phyloP scores from a whole-genome alignment of 352 stramenopile species.

The Phytopythium montanum region DNA sequence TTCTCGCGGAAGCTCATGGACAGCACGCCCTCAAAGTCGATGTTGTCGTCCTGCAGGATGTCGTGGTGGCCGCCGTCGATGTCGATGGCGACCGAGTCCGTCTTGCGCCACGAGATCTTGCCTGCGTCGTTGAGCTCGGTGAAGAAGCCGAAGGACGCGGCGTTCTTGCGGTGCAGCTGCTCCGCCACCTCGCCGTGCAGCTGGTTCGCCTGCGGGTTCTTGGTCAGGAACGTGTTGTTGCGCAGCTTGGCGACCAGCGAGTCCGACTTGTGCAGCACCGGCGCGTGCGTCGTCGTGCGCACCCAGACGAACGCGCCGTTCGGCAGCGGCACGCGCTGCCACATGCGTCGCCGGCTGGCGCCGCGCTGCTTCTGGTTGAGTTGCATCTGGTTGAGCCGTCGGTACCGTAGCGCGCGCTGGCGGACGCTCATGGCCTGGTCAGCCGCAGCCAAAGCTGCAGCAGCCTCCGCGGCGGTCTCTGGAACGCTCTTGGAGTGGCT shows the following conservation, averaged over 20 bases:
- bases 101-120: conserved; percentile 44
- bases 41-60: conserved; percentile 17
- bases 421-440: conserved; percentile 36
- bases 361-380: conserved; percentile 62
- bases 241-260: conserved; percentile 52
- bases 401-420: conserved; percentile 55
- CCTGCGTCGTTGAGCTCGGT: conserved; percentile 47
- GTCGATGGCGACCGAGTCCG: conserved; percentile 40
- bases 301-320: conserved; percentile 68
- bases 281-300: conserved; percentile 30
- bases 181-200: conserved; percentile 48
- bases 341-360: conserved; percentile 43
- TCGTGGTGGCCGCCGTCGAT: conserved; percentile 27
- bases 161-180: conserved; percentile 77
- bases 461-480: not conserved
- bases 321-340: conserved; percentile 55
- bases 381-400: conserved; percentile 64
- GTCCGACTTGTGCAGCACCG: conserved; percentile 25
- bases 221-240: conserved; percentile 54
- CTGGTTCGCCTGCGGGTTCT: conserved; percentile 39
- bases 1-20: conserved; percentile 70
- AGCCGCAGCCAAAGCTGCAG: conserved; percentile 14
- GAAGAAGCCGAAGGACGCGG: conserved; percentile 65
- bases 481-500: not conserved
- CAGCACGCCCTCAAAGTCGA: conserved; percentile 69